Evolutionary conservation across 768 basidiomycete genomes (phyloP).

Genomic region (Tubosaeta sp.): DNA sequence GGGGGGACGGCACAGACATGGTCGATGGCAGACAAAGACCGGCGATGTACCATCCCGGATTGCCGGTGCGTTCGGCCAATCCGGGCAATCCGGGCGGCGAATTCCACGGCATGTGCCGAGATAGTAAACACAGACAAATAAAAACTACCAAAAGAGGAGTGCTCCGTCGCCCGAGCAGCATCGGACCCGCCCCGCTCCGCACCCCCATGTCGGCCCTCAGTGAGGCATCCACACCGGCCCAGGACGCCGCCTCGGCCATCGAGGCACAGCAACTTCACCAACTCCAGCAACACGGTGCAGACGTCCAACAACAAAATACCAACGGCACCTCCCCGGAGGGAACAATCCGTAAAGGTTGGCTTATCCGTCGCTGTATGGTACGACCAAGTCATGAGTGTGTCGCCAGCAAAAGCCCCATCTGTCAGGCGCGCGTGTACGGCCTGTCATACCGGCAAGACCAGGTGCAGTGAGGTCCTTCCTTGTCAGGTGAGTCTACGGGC

Average conservation of each 20-base stretch:
- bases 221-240: slow-evolving; percentile 65
- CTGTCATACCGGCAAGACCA: slow-evolving; percentile 79
- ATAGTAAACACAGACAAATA: slow-evolving; percentile 26
- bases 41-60: slow-evolving; percentile 15
- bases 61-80: slow-evolving; percentile 14
- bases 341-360: slow-evolving; percentile 58
- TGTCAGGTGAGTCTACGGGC: slow-evolving; percentile 55
- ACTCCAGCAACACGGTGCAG: slow-evolving; percentile 33
- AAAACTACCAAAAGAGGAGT: slow-evolving; percentile 17
- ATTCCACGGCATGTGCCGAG: slow-evolving; percentile 17
- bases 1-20: slow-evolving; percentile 31
- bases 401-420: slow-evolving; percentile 71
- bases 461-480: slow-evolving; percentile 77
- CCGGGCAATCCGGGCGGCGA: not conserved
- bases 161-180: slow-evolving; percentile 22
- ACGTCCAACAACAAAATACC: slow-evolving; percentile 32
- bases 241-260: slow-evolving; percentile 56
- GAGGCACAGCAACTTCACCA: slow-evolving; percentile 53
- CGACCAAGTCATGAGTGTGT: slow-evolving; percentile 9
- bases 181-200: slow-evolving; percentile 37
- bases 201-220: slow-evolving; percentile 72
- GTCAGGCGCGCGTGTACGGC: slow-evolving; percentile 77
- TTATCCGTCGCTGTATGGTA: slow-evolving; percentile 10
- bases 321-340: slow-evolving; percentile 30
- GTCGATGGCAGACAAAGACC: slow-evolving; percentile 12